Evolutionary conservation across 2,329 filamentous ascomycete species (phyloP).

Genomic region (Ceratocystis ficicola): DNA sequence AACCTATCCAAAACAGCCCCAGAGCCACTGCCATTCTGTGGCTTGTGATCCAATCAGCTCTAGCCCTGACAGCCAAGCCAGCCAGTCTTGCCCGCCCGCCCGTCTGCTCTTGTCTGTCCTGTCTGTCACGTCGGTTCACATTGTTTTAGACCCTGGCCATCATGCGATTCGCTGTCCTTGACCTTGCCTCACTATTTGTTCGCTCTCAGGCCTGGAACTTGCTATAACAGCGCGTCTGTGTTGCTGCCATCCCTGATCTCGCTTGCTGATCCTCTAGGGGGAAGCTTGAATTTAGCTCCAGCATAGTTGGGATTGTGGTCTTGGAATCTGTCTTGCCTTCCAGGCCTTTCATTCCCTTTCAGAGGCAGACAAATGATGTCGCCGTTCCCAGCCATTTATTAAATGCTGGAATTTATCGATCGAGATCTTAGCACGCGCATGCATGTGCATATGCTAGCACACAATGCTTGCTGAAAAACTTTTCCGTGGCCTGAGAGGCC

Average conservation of each 20-base stretch:
- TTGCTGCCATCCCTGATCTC: slow-evolving; percentile 5
- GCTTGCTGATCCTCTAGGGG: slow-evolving; percentile 5
- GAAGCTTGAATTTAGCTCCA: background rate
- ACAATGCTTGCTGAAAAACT: slow-evolving; percentile 6
- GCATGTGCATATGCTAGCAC: background rate
- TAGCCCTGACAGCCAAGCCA: too few species aligned
- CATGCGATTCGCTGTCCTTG: background rate
- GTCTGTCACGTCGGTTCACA: background rate
- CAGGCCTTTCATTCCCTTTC: too few species aligned
- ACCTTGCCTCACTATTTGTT: background rate
- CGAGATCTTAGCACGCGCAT: background rate
- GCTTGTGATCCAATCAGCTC: too few species aligned
- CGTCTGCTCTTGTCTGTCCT: too few species aligned
- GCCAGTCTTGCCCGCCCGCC: too few species aligned
- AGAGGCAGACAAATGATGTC: too few species aligned
- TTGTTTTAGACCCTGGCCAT: background rate
- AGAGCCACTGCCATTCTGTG: background rate
- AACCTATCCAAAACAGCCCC: background rate
- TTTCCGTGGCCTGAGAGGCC: background rate
- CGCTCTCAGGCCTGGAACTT: background rate
- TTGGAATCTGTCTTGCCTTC: too few species aligned
- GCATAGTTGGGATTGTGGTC: too few species aligned
- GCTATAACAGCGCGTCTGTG: slow-evolving; percentile 8
- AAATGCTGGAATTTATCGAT: background rate
- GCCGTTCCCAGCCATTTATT: too few species aligned